phyloP scores from a whole-genome alignment of 2,329 filamentous ascomycete species.

The Aspergillus piperis region DNA sequence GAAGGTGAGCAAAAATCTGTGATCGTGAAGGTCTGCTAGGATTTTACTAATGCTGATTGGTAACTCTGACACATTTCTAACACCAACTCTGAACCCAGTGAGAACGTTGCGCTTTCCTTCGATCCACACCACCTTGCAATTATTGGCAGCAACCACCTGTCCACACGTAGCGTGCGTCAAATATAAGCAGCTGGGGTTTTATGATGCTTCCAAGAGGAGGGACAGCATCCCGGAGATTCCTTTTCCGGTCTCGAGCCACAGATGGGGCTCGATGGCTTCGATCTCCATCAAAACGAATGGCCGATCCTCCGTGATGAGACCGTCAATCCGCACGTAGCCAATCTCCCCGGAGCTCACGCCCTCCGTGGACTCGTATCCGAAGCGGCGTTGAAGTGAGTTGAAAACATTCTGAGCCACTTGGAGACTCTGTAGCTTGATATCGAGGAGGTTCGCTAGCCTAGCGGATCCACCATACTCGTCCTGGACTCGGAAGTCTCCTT shows the following conservation, averaged over 20 bases:
- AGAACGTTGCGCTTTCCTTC: too few species aligned
- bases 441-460: not conserved
- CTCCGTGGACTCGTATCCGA: not conserved
- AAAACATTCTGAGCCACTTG: not conserved
- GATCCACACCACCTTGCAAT: too few species aligned
- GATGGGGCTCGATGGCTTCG: conserved; percentile 3
- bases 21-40: too few species aligned
- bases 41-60: too few species aligned
- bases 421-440: not conserved
- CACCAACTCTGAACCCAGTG: too few species aligned
- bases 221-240: not conserved
- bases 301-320: not conserved
- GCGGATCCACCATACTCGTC: not conserved
- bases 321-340: conserved; percentile 4
- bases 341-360: not conserved
- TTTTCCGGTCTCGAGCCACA: conserved; percentile 2
- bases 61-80: too few species aligned
- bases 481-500: not conserved
- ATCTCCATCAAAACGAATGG: conserved; percentile 7
- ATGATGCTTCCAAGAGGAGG: not conserved
- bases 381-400: not conserved
- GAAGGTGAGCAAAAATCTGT: too few species aligned
- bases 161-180: too few species aligned
- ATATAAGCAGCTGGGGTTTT: not conserved
- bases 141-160: too few species aligned